Evolutionary conservation across 495 filamentous ascomycete species (phyloP).

Genomic region (Penicillium flavigenum): DNA sequence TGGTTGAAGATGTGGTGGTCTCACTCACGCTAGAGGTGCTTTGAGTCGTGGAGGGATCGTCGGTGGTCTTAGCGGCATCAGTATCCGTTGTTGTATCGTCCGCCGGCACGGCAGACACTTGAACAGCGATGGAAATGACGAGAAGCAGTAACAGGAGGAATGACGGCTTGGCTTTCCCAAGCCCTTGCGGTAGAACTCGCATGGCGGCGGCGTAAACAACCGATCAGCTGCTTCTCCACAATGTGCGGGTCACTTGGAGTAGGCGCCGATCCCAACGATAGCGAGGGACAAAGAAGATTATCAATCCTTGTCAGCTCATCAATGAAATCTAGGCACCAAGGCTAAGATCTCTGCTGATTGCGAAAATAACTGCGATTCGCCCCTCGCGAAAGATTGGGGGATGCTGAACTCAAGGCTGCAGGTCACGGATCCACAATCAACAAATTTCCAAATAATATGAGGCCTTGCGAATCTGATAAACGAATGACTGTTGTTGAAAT

Average conservation of each 20-base stretch:
- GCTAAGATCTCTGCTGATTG: constrained; percentile 1
- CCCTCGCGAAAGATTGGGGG: not conserved
- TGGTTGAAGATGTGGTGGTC: constrained; percentile 18
- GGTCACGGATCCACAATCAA: constrained; percentile 5
- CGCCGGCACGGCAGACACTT: constrained; percentile 25
- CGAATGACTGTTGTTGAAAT: constrained; percentile 21
- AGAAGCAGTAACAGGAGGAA: constrained; percentile 27
- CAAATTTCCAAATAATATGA: constrained; percentile 1
- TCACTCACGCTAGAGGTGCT: constrained; percentile 24
- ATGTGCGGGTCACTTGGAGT: constrained; percentile 28
- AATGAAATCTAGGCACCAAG: not conserved
- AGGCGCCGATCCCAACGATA: constrained; percentile 18
- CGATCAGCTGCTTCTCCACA: constrained; percentile 27
- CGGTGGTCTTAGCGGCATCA: constrained; percentile 30
- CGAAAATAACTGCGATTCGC: constrained; percentile 1
- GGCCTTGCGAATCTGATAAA: constrained; percentile 14
- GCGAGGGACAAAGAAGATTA: constrained; percentile 10
- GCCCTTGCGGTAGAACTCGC: constrained; percentile 26
- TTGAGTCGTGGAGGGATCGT: constrained; percentile 30
- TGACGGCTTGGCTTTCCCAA: constrained; percentile 27
- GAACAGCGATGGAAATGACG: constrained; percentile 24
- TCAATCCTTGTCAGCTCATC: not conserved
- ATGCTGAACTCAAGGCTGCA: not conserved
- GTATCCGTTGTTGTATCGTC: constrained; percentile 20
- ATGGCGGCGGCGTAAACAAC: constrained; percentile 26